Conservation (phyloP, 176 grass and related monocot species). For the Triticum aestivum region DNA sequence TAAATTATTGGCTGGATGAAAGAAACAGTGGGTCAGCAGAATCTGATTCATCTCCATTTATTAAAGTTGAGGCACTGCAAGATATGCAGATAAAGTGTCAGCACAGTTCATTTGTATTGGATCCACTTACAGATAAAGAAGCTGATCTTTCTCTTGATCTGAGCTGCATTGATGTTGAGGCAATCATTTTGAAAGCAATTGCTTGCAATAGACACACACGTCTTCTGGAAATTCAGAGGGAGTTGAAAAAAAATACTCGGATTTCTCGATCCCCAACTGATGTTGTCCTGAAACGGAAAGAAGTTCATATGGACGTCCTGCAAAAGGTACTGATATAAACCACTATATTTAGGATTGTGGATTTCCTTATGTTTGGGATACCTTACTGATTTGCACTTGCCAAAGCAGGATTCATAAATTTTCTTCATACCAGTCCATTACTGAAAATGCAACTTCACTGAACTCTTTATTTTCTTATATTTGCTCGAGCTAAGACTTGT, state of each 20-base stretch:
- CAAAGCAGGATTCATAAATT: conserved; percentile 20
- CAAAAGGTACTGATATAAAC: conserved; percentile 51
- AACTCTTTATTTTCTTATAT: conserved; percentile 29
- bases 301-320: conserved; percentile 32
- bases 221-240: conserved; percentile 90
- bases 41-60: conserved; percentile 67
- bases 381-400: not conserved
- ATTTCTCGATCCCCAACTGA: conserved; percentile 63
- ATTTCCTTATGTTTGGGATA: not conserved
- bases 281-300: conserved; percentile 64
- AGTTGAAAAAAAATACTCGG: conserved; percentile 67
- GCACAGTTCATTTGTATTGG: conserved; percentile 89
- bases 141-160: conserved; percentile 72
- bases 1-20: conserved; percentile 89
- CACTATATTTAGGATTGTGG: conserved; percentile 9
- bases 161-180: conserved; percentile 87
- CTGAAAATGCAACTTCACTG: conserved; percentile 20
- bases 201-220: conserved; percentile 87
- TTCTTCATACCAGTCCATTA: not conserved
- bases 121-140: conserved; percentile 87
- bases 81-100: conserved; percentile 81
- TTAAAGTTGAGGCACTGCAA: conserved; percentile 71
- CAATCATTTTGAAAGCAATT: conserved; percentile 90
- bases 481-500: conserved; percentile 5
- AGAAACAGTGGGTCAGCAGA: conserved; percentile 53